phyloP scores from a whole-genome alignment of 495 filamentous ascomycete genomes.

The Daldinia grandis region DNA sequence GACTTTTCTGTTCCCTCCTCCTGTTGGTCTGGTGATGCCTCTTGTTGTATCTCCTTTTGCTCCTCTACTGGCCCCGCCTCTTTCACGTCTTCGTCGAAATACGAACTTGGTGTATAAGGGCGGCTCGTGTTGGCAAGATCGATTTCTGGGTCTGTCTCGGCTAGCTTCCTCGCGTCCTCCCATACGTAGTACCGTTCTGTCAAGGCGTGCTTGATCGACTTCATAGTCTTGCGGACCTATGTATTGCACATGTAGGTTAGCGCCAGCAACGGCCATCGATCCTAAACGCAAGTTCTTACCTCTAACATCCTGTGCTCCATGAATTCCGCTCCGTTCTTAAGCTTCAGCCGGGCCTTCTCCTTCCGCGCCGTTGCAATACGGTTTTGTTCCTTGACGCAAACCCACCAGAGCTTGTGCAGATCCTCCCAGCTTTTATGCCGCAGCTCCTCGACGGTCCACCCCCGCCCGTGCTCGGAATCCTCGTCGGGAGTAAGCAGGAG shows the following conservation, averaged over 20 bases:
- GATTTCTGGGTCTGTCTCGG: conserved; percentile 71
- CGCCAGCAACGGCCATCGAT: neutral
- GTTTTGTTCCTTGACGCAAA: conserved; percentile 92
- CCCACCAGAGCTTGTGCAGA: conserved; percentile 92
- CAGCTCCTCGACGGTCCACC: conserved; percentile 89
- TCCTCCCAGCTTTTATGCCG: conserved; percentile 92
- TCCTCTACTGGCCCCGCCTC: neutral
- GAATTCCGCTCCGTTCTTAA: conserved; percentile 75
- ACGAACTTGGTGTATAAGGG: conserved; percentile 58
- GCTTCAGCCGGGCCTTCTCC: conserved; percentile 69
- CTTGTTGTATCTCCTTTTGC: neutral
- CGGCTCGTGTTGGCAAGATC: conserved; percentile 60
- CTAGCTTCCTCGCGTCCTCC: conserved; percentile 80
- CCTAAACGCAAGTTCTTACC: conserved; percentile 58
- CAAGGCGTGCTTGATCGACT: conserved; percentile 80
- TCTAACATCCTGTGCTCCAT: conserved; percentile 62
- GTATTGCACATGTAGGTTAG: conserved; percentile 7
- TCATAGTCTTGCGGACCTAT: conserved; percentile 76
- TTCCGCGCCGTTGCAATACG: conserved; percentile 77
- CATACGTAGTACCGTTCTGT: conserved; percentile 91
- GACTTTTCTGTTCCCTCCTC: conserved; percentile 17
- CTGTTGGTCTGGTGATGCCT: conserved; percentile 4
- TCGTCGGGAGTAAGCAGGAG: conserved; percentile 73
- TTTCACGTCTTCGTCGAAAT: conserved; percentile 44
- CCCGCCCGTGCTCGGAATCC: conserved; percentile 73